These are phyloP conservation scores for Malus sylvestris DNA, from an alignment of 306 rosid species.

Conservation along the genomic window DNA sequence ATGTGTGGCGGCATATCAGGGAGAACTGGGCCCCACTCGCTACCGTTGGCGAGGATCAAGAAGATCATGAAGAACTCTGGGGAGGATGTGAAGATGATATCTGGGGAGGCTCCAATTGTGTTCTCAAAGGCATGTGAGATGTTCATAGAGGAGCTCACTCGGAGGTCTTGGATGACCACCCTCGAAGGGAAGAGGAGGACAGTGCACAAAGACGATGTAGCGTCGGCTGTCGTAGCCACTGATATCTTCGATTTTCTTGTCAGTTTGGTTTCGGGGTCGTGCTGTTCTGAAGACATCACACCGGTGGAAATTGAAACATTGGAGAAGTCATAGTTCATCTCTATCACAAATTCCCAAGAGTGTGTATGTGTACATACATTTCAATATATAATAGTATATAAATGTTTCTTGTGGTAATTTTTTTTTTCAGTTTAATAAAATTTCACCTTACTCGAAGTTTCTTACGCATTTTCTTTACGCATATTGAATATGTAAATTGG, in stretches of 20 bases:
- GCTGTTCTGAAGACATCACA: background rate
- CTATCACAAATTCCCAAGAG: background rate
- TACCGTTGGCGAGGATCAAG: slow-evolving; percentile 80
- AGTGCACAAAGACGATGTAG: slow-evolving; percentile 59
- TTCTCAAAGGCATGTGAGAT: slow-evolving; percentile 79
- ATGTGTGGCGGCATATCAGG: slow-evolving; percentile 31
- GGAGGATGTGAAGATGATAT: slow-evolving; percentile 66
- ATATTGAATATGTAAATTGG: no score
- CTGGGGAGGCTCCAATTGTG: slow-evolving; percentile 63
- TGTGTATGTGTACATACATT: background rate
- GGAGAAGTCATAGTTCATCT: background rate
- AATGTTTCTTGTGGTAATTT: no score
- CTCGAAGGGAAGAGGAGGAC: slow-evolving; percentile 59
- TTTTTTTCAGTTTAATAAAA: no score
- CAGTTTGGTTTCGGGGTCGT: slow-evolving; percentile 38
- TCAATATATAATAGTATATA: no score
- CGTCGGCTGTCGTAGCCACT: slow-evolving; percentile 52
- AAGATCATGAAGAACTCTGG: slow-evolving; percentile 69
- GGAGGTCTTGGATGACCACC: slow-evolving; percentile 59
- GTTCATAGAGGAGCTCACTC: slow-evolving; percentile 57
- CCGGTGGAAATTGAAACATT: background rate
- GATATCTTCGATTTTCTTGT: slow-evolving; percentile 65
- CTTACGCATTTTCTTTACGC: no score
- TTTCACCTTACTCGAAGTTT: no score
- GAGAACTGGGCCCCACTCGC: slow-evolving; percentile 48